These are phyloP conservation scores for Corymbia maculata DNA, from an alignment of 345 rosid genomes.

Conservation along the genomic window DNA sequence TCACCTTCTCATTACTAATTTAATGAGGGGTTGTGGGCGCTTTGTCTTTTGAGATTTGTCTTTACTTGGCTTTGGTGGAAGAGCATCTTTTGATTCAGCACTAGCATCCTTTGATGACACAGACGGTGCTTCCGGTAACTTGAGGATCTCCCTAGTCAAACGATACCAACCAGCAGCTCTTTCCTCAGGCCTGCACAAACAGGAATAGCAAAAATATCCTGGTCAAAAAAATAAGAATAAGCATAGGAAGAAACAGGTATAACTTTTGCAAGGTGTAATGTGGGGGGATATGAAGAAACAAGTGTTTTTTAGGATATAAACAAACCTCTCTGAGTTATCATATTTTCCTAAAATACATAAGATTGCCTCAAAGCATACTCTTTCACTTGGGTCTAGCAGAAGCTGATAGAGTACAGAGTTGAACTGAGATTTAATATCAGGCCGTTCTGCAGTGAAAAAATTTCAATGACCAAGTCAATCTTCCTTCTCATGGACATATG, in stretches of 20 bases:
- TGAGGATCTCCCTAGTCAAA: conserved; percentile 91
- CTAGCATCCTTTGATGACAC: conserved; percentile 39
- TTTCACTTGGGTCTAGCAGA: conserved; percentile 93
- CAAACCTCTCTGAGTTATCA: conserved; percentile 71
- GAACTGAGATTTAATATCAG: conserved; percentile 90
- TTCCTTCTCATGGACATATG: not conserved
- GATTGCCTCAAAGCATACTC: conserved; percentile 98
- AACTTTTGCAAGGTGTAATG: not conserved
- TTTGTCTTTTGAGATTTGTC: conserved; percentile 83
- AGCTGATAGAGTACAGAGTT: conserved; percentile 92
- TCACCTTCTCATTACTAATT: conserved; percentile 96
- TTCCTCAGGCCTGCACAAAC: conserved; percentile 61
- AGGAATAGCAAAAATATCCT: not conserved
- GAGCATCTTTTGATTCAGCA: conserved; percentile 27
- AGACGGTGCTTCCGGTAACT: conserved; percentile 92
- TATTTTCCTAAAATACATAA: conserved; percentile 81
- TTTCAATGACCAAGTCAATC: conserved; percentile 4
- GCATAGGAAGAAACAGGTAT: not conserved
- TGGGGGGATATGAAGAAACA: not conserved
- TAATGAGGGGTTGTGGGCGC: conserved; percentile 95
- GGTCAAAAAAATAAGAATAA: not conserved
- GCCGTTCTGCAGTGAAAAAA: conserved; percentile 58
- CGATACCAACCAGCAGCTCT: conserved; percentile 99
- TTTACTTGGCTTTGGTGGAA: conserved; percentile 41
- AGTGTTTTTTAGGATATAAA: not conserved